Conservation (phyloP, 2,329 filamentous ascomycete genomes). For the Apiospora aurea region DNA sequence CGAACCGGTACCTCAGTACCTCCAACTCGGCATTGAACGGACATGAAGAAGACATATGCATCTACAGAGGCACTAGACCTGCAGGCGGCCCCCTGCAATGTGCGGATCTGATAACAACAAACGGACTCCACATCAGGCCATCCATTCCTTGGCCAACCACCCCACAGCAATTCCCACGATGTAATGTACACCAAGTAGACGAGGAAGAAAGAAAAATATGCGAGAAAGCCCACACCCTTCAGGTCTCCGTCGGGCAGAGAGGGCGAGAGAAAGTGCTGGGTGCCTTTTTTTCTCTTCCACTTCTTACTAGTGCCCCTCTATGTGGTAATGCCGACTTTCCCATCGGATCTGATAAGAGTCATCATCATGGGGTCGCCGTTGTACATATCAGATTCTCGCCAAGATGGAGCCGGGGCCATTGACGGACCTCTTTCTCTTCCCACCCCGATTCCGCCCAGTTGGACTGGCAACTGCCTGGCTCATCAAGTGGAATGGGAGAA, state of each 20-base stretch:
- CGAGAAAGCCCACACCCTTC: not conserved
- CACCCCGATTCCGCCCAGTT: conserved; percentile 8
- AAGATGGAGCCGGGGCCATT: conserved; percentile 4
- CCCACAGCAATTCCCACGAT: conserved; percentile 20
- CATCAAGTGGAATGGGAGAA: not conserved
- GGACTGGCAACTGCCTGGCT: not conserved
- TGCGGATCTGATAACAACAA: conserved; percentile 26
- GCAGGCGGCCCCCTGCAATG: conserved; percentile 22
- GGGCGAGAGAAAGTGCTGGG: not conserved
- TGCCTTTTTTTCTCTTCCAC: not conserved
- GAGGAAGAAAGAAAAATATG: not conserved
- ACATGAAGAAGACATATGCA: too few relatives aligned
- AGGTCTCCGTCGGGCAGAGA: not conserved
- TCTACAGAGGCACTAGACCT: not conserved
- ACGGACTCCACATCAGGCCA: conserved; percentile 10
- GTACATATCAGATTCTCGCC: conserved; percentile 20
- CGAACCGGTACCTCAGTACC: not conserved
- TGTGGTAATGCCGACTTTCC: conserved; percentile 1
- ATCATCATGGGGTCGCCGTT: not conserved
- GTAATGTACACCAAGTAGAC: not conserved
- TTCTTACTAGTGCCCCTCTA: not conserved
- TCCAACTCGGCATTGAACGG: too few relatives aligned
- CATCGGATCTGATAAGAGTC: conserved; percentile 25
- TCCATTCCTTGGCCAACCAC: conserved; percentile 3
- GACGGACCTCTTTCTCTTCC: not conserved